These are phyloP conservation scores for Tolypocladium amazonense DNA, from an alignment of 2,329 filamentous ascomycete genomes.

Conservation along the genomic window DNA sequence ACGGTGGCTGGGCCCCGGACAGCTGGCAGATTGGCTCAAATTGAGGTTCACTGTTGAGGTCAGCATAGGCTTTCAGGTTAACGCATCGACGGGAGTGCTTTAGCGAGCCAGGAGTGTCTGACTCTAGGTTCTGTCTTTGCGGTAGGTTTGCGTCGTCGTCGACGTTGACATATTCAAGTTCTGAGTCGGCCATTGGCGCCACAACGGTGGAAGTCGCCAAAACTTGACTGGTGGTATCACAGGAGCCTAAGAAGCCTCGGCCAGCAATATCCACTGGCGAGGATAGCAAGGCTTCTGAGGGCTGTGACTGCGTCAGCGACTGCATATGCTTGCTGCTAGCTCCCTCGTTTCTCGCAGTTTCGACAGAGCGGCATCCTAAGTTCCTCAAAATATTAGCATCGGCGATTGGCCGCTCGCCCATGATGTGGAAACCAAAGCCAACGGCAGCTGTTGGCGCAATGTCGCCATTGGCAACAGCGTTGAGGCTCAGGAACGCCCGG, in stretches of 20 bases:
- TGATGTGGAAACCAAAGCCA: constrained; percentile 41
- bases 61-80: constrained; percentile 9
- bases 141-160: constrained; percentile 2
- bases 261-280: background rate
- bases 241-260: background rate
- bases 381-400: constrained; percentile 26
- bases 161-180: background rate
- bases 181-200: background rate
- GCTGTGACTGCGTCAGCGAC: background rate
- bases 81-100: constrained; percentile 14
- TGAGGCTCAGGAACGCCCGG: constrained; percentile 37
- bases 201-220: background rate
- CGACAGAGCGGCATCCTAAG: constrained; percentile 27
- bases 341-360: constrained; percentile 18
- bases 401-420: constrained; percentile 30
- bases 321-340: background rate
- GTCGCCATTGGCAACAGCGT: constrained; percentile 38
- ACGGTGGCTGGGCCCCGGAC: constrained; percentile 11
- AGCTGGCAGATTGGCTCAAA: background rate
- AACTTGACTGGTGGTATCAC: background rate
- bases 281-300: background rate
- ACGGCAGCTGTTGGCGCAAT: constrained; percentile 36
- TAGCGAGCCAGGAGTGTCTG: constrained; percentile 6
- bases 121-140: background rate
- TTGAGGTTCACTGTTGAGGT: background rate